These are phyloP conservation scores for Beauveria caledonica DNA, from an alignment of 2,329 filamentous ascomycete species.

Conservation along the genomic window DNA sequence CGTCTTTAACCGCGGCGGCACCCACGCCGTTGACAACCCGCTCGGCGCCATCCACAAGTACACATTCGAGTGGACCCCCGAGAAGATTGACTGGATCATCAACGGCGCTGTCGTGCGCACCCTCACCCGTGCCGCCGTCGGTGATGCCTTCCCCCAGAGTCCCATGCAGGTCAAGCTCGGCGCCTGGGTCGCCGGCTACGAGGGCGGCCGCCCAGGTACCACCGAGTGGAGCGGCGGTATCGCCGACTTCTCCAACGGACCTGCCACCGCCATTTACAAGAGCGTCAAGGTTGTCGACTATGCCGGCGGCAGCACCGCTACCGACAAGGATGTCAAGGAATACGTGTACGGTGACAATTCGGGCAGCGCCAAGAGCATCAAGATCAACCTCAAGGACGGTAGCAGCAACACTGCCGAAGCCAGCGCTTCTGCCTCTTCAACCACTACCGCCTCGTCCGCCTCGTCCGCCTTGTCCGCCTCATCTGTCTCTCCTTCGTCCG, in stretches of 20 bases:
- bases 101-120: conserved; percentile 55
- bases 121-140: conserved; percentile 48
- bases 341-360: conserved; percentile 45
- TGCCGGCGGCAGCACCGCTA: conserved; percentile 37
- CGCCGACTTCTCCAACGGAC: conserved; percentile 42
- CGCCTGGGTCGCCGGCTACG: conserved; percentile 55
- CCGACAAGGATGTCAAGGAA: conserved; percentile 34
- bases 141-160: conserved; percentile 57
- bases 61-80: conserved; percentile 58
- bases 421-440: background rate
- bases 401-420: conserved; percentile 27
- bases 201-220: conserved; percentile 57
- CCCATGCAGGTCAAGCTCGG: conserved; percentile 66
- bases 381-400: conserved; percentile 25
- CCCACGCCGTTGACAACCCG: conserved; percentile 47
- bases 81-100: conserved; percentile 56
- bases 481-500: background rate
- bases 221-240: conserved; percentile 64
- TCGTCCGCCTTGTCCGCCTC: background rate
- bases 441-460: background rate
- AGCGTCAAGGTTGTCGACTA: conserved; percentile 46
- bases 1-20: conserved; percentile 60
- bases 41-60: conserved; percentile 59
- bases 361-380: conserved; percentile 44
- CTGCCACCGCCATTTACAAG: conserved; percentile 51